Evolutionary conservation across 768 basidiomycete genomes (phyloP).

Genomic region (Kwoniella botswanensis): DNA sequence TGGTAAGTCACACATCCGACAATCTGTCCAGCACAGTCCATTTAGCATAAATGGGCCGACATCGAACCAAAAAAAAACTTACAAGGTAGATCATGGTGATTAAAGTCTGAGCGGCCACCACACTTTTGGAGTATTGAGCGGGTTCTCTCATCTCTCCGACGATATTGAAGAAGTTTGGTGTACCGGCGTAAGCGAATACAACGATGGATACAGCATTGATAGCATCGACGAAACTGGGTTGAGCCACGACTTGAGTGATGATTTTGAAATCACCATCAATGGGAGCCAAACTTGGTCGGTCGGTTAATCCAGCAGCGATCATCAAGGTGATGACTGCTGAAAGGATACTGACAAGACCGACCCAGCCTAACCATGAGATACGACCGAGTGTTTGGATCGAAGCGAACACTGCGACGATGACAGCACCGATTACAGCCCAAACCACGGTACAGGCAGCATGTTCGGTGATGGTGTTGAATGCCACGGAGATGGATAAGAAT

Average conservation of each 20-base stretch:
- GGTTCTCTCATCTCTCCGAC: conserved; percentile 58
- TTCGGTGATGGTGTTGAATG: conserved; percentile 56
- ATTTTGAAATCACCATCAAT: conserved; percentile 23
- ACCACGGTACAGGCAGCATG: conserved; percentile 59
- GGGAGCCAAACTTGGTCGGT: conserved; percentile 43
- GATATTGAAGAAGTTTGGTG: conserved; percentile 42
- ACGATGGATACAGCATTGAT: conserved; percentile 57
- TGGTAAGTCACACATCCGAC: conserved; percentile 54
- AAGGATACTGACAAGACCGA: conserved; percentile 41
- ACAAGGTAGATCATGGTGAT: conserved; percentile 45
- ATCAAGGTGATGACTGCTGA: conserved; percentile 44
- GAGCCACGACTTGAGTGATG: conserved; percentile 22
- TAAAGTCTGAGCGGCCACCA: conserved; percentile 47
- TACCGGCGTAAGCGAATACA: conserved; percentile 55
- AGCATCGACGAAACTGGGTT: conserved; percentile 40
- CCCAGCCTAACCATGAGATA: conserved; percentile 55
- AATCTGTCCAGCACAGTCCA: conserved; percentile 41
- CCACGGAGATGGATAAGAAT: conserved; percentile 56
- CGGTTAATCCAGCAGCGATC: conserved; percentile 42
- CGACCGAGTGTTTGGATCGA: conserved; percentile 53
- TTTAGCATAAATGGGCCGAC: neutral
- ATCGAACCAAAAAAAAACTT: conserved; percentile 2
- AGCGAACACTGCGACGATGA: conserved; percentile 45
- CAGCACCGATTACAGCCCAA: conserved; percentile 54
- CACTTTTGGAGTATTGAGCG: conserved; percentile 53